A percentile compares a stretch with the other conserved stretches of the same genome.
Conservation (phyloP, 1,284 basidiomycete genomes). For the Wallemia ichthyophaga region DNA sequence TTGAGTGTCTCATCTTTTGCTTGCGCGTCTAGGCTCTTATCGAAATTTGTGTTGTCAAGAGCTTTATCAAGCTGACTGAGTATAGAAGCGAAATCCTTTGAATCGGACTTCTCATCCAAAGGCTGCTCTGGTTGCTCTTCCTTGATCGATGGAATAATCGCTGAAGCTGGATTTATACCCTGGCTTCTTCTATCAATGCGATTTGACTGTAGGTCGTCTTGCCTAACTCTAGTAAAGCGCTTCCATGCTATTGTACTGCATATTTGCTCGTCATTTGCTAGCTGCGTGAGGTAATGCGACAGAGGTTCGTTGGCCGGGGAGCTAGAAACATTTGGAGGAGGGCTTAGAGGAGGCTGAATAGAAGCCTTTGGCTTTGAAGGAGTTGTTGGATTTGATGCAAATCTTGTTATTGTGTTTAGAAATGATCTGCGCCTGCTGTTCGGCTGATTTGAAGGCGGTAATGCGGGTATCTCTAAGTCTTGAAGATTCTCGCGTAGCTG, state of each 20-base stretch:
- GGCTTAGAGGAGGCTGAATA: neutral
- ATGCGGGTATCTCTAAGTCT: neutral
- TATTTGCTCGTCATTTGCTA: constrained; percentile 33
- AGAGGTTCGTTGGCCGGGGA: constrained; percentile 28
- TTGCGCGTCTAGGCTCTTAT: neutral
- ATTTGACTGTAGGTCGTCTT: constrained; percentile 56
- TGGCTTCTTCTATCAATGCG: constrained; percentile 38
- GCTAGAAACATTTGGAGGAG: neutral
- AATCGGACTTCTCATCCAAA: constrained; percentile 50
- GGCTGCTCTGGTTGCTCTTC: constrained; percentile 43
- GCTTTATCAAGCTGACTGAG: constrained; percentile 73
- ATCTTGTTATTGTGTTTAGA: neutral
- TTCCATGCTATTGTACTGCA: constrained; percentile 42
- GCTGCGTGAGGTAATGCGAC: constrained; percentile 41
- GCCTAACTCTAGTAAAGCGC: constrained; percentile 50
- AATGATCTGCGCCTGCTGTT: neutral
- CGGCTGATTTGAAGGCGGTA: neutral
- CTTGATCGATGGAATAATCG: neutral
- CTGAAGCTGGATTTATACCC: neutral
- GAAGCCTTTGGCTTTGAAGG: neutral
- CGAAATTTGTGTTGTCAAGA: constrained; percentile 60
- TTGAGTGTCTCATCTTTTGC: constrained; percentile 1
- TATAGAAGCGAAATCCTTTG: constrained; percentile 73
- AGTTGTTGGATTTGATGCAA: neutral
- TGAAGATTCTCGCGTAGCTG: neutral